A percentile compares a stretch with the other conserved stretches of the same genome.
phyloP scores from a whole-genome alignment of 805 yeast species.

The Suhomyces xylopsoci region DNA sequence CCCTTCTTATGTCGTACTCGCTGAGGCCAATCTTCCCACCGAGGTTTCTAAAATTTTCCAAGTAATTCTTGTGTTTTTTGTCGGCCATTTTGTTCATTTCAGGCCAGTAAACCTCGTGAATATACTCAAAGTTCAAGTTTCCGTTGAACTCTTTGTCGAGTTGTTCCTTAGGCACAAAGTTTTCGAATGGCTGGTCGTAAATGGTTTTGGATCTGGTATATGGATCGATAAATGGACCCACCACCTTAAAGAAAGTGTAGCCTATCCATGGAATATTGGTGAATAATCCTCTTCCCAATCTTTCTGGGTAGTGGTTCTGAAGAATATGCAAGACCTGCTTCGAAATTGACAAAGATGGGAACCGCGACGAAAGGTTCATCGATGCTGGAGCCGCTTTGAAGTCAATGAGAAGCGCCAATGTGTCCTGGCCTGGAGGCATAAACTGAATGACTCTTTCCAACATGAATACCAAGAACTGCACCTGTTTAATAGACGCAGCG shows the following conservation, averaged over 20 bases:
- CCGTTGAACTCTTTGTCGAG: constrained; percentile 50
- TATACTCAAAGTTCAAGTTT: constrained; percentile 48
- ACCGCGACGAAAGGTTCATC: constrained; percentile 37
- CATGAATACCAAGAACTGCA: constrained; percentile 92
- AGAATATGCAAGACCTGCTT: constrained; percentile 49
- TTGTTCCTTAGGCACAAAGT: constrained; percentile 52
- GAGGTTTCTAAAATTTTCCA: constrained; percentile 38
- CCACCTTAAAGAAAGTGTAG: constrained; percentile 52
- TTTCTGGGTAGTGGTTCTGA: constrained; percentile 58
- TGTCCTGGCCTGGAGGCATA: constrained; percentile 97
- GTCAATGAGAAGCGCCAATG: constrained; percentile 86
- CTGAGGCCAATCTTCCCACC: constrained; percentile 53
- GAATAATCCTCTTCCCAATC: constrained; percentile 52
- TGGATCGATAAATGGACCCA: constrained; percentile 59
- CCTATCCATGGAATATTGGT: constrained; percentile 58
- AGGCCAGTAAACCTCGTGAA: constrained; percentile 54
- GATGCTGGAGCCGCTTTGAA: constrained; percentile 73
- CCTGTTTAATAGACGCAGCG: constrained; percentile 82
- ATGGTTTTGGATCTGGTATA: constrained; percentile 55
- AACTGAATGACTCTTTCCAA: constrained; percentile 88
- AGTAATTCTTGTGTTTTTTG: constrained; percentile 29
- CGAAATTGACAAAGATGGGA: constrained; percentile 49
- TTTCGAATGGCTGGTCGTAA: constrained; percentile 56
- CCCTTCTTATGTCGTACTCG: constrained; percentile 48
- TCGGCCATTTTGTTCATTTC: constrained; percentile 45